These are phyloP conservation scores for Fusarium mexicanum DNA, from an alignment of 2,329 filamentous ascomycete genomes.

Conservation along the genomic window DNA sequence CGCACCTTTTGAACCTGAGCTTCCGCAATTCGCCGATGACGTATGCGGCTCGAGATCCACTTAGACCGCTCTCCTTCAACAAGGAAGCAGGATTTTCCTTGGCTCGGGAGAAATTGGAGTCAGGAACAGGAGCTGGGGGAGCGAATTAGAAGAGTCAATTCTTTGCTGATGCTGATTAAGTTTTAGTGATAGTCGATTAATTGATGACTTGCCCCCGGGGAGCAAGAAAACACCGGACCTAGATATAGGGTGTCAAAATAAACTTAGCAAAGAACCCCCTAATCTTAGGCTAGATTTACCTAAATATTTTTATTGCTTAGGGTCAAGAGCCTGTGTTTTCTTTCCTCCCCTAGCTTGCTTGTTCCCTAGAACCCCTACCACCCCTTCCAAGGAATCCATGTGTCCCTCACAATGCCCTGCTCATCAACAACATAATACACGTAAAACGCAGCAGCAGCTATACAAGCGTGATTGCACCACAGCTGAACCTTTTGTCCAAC, in stretches of 20 bases:
- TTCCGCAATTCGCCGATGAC: constrained; percentile 35
- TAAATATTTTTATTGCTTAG: no score
- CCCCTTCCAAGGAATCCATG: constrained; percentile 53
- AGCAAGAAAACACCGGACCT: no score
- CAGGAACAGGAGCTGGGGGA: constrained; percentile 24
- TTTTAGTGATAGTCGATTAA: neutral
- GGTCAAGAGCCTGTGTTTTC: no score
- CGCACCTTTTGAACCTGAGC: constrained; percentile 32
- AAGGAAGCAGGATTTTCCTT: constrained; percentile 39
- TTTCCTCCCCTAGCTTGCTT: neutral
- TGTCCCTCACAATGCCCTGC: constrained; percentile 46
- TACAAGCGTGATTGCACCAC: constrained; percentile 49
- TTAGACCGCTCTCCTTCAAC: neutral
- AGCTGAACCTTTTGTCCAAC: constrained; percentile 48
- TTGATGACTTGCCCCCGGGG: neutral
- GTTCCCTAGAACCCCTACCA: constrained; percentile 24
- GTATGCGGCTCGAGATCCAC: constrained; percentile 44
- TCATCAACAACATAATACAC: constrained; percentile 51
- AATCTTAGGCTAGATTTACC: no score
- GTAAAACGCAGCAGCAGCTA: constrained; percentile 50
- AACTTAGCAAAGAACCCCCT: no score
- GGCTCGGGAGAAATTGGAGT: constrained; percentile 26
- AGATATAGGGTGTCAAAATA: no score
- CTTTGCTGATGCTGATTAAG: constrained; percentile 3
- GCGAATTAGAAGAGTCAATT: constrained; percentile 26